Percentiles rank a stretch among this genome's conserved stretches.
Evolutionary conservation across 257 asterid species (phyloP).

Genomic region (Eucommia ulmoides): DNA sequence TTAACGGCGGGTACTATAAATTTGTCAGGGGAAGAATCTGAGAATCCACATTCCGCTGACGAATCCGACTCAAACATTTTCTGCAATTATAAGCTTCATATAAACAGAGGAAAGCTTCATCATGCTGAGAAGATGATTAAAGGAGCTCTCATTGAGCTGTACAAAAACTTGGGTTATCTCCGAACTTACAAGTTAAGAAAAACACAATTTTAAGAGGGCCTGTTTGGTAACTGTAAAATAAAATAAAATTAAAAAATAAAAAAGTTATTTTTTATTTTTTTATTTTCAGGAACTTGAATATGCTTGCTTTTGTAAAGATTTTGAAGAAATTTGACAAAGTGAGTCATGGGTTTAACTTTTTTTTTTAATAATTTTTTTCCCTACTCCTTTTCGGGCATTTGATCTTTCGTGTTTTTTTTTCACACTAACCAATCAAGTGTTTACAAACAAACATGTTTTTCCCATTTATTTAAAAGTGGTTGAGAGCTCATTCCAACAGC

Average conservation of each 20-base stretch:
- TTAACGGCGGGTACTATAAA: constrained; percentile 32
- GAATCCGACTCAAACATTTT: constrained; percentile 63
- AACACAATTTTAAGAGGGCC: too few species aligned
- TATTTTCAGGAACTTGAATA: constrained; percentile 59
- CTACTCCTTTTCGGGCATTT: constrained; percentile 1
- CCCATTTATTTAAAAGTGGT: constrained; percentile 85
- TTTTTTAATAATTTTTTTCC: neutral
- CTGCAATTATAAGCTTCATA: constrained; percentile 51
- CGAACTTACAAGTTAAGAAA: constrained; percentile 87
- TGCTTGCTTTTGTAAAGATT: constrained; percentile 87
- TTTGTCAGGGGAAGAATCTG: constrained; percentile 49
- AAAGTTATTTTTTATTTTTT: too few species aligned
- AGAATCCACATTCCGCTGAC: constrained; percentile 71
- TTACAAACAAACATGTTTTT: constrained; percentile 71
- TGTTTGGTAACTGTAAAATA: too few species aligned
- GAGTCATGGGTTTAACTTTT: constrained; percentile 15
- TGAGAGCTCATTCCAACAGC: constrained; percentile 84
- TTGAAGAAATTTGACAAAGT: constrained; percentile 95
- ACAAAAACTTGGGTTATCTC: constrained; percentile 75
- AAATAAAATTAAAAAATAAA: too few species aligned
- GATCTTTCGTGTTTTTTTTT: constrained; percentile 14
- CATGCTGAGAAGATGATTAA: constrained; percentile 89
- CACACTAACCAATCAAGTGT: too few species aligned
- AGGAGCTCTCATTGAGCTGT: constrained; percentile 79
- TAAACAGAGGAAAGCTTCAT: constrained; percentile 54